Evolutionary conservation across 768 basidiomycete species (phyloP).

Genomic region (Podaxis pistillaris): DNA sequence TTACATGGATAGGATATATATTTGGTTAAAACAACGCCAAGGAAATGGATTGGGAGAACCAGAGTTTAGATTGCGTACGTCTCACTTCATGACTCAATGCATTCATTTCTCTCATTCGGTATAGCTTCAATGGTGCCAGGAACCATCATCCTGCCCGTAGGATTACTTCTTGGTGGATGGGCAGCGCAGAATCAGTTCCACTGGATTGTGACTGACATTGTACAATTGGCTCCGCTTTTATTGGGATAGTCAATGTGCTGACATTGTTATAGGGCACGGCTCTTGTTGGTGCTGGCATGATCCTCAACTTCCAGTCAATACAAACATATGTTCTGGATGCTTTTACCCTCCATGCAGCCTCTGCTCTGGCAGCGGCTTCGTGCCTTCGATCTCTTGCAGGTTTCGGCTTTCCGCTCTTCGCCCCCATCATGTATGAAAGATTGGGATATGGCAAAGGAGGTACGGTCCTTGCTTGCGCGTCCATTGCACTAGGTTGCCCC

Average conservation of each 20-base stretch:
- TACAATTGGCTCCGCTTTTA: slow-evolving; percentile 1
- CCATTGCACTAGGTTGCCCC: slow-evolving; percentile 63
- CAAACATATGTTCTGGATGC: slow-evolving; percentile 69
- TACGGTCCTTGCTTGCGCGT: slow-evolving; percentile 58
- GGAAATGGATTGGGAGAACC: slow-evolving; percentile 49
- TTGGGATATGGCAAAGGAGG: slow-evolving; percentile 72
- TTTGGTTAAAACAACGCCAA: slow-evolving; percentile 42
- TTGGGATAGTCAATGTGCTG: not conserved
- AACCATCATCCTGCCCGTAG: slow-evolving; percentile 59
- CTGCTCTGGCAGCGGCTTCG: slow-evolving; percentile 64
- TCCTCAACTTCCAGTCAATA: slow-evolving; percentile 59
- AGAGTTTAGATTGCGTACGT: slow-evolving; percentile 49
- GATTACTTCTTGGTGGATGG: slow-evolving; percentile 73
- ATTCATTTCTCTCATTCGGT: slow-evolving; percentile 8
- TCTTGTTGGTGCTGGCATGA: slow-evolving; percentile 54
- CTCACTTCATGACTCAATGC: not conserved
- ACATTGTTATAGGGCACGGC: slow-evolving; percentile 46
- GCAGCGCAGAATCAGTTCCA: slow-evolving; percentile 51
- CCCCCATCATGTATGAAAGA: slow-evolving; percentile 60
- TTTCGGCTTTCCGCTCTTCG: slow-evolving; percentile 79
- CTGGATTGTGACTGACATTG: slow-evolving; percentile 74
- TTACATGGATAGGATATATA: slow-evolving; percentile 54
- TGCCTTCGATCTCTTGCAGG: slow-evolving; percentile 65
- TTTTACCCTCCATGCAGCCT: slow-evolving; percentile 67
- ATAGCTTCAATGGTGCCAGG: slow-evolving; percentile 60